These are phyloP conservation scores for Arthrobotrys sinensis DNA, from an alignment of 2,329 filamentous ascomycete genomes.

Conservation along the genomic window DNA sequence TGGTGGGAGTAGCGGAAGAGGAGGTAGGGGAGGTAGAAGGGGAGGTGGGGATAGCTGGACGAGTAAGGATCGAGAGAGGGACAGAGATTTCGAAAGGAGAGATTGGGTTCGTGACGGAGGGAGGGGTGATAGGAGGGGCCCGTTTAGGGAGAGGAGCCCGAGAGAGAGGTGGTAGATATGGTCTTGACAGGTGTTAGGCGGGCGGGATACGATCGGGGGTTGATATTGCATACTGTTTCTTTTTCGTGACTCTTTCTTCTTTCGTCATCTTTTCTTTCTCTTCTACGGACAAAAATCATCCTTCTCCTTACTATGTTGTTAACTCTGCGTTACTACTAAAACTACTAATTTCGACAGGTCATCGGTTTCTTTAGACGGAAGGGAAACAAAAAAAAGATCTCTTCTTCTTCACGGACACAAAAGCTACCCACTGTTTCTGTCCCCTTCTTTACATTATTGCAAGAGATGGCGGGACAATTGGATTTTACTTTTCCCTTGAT, in stretches of 20 bases:
- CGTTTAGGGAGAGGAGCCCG: conserved; percentile 50
- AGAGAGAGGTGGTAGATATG: conserved; percentile 39
- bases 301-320: no score
- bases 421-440: background rate
- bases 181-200: background rate
- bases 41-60: conserved; percentile 57
- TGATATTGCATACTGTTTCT: background rate
- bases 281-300: background rate
- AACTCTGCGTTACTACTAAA: no score
- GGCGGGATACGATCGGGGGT: no score
- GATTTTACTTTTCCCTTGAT: conserved; percentile 3
- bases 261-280: background rate
- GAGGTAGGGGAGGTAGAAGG: conserved; percentile 36
- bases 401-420: conserved; percentile 13
- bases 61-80: conserved; percentile 47
- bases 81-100: conserved; percentile 54
- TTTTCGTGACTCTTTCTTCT: background rate
- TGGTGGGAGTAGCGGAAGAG: conserved; percentile 27
- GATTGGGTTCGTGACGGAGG: conserved; percentile 60
- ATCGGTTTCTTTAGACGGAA: conserved; percentile 1
- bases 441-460: background rate
- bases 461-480: background rate
- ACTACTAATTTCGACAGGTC: conserved; percentile 9
- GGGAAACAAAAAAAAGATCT: conserved; percentile 16
- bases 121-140: conserved; percentile 44